Evolutionary conservation across 495 filamentous ascomycete genomes (phyloP), one percentile per base, ranked within the genome.

Genomic region (Penicillium psychrofluorescens): DNA sequence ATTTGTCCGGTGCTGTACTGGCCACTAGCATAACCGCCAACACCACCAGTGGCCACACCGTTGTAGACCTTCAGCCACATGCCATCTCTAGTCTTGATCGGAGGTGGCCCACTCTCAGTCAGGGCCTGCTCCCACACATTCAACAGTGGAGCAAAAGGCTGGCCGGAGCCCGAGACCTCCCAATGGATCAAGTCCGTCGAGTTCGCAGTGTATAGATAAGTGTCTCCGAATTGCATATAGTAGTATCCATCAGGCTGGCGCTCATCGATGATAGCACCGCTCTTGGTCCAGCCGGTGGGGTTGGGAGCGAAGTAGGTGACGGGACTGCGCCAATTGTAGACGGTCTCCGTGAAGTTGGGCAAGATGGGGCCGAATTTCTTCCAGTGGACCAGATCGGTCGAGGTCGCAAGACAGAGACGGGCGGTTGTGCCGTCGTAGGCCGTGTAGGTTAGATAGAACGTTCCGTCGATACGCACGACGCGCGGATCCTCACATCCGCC

Each of bases 391-490:
- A 59, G 33, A 29, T 59, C 44, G 7, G 43, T 45, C 1, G 54
- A 56, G 0, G 56, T 59, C n/a, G 56, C 56, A 8, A 56, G 33
- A 32, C 49, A 50, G n/a, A 59, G 54, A 11, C 38, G 44, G 2
- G 50, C 46, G 4, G 32, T 45, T 1, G n/a, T 38, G 29, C 28
- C 14, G 37, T 56, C 41, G 46, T 49, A 59, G 22, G 35, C 54
- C 1, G 56, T 59, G 40, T 59, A 59, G 11, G 56, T 54, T 42
- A 59, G 16, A 44, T 59, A 56, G 46, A 59, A 59, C 0, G 50
- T 56, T 4, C 54, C 56, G 35, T 56, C 49, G 7, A 59, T 35
- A 11, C 53, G 45, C 16, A 59, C 49, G 8, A 59, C 31, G 1
- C 51, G 41, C 10, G 51, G 51, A 35, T 51, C 48, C 39, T 50